Evolutionary conservation across 1,284 basidiomycete genomes (phyloP).

Genomic region (Termitomyces sp.): DNA sequence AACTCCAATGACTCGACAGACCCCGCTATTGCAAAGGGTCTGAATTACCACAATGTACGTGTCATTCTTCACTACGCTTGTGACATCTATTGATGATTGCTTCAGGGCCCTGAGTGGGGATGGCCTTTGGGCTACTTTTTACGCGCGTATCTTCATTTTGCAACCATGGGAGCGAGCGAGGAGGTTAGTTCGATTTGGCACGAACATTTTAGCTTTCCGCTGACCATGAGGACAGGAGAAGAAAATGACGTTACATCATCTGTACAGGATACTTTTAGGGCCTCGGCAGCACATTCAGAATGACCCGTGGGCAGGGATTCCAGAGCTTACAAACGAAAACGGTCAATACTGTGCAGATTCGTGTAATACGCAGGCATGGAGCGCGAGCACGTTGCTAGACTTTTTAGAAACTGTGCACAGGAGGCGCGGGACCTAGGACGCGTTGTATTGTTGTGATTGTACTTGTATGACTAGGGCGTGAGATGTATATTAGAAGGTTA

Average conservation of each 20-base stretch:
- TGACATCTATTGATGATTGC: slow-evolving; percentile 8
- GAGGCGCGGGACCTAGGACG: slow-evolving; percentile 4
- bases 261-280: slow-evolving; percentile 68
- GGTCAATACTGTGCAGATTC: slow-evolving; percentile 82
- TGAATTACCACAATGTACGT: slow-evolving; percentile 81
- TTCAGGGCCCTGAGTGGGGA: slow-evolving; percentile 83
- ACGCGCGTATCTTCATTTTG: slow-evolving; percentile 87
- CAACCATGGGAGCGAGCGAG: slow-evolving; percentile 59
- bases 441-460: slow-evolving; percentile 11
- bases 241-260: slow-evolving; percentile 71
- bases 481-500: slow-evolving; percentile 12
- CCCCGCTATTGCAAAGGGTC: slow-evolving; percentile 78
- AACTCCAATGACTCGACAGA: slow-evolving; percentile 89
- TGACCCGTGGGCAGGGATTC: slow-evolving; percentile 88
- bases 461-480: slow-evolving; percentile 13
- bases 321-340: slow-evolving; percentile 85
- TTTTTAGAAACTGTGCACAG: slow-evolving; percentile 74
- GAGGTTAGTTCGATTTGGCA: slow-evolving; percentile 43
- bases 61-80: slow-evolving; percentile 10
- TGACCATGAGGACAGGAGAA: slow-evolving; percentile 44
- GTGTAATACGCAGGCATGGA: slow-evolving; percentile 92
- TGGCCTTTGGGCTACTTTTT: slow-evolving; percentile 96
- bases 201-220: not conserved
- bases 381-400: slow-evolving; percentile 82
- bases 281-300: slow-evolving; percentile 69